A percentile compares a stretch with the other conserved stretches of the same genome.
Conservation (phyloP, 2,329 filamentous ascomycete genomes). For the Neurospora sp. region DNA sequence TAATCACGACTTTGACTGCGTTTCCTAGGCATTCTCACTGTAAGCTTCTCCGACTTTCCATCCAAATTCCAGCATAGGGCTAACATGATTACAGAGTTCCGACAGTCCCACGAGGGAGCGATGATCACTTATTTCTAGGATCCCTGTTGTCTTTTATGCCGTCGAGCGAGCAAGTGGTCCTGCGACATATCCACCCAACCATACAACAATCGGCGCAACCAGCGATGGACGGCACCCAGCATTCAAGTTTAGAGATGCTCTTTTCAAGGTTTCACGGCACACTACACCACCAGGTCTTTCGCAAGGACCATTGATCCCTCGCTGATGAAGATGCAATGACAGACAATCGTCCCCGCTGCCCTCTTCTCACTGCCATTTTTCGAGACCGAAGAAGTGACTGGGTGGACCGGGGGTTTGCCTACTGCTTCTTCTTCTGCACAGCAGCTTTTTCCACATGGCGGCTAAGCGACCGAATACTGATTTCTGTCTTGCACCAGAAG, state of each 20-base stretch:
- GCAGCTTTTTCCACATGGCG: not conserved
- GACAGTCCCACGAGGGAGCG: not conserved
- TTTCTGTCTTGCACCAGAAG: not conserved
- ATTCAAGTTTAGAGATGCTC: not conserved
- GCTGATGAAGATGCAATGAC: not conserved
- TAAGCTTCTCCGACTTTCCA: slow-evolving; percentile 4
- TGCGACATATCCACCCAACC: not conserved
- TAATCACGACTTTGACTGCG: slow-evolving; percentile 36
- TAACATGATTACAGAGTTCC: slow-evolving; percentile 3
- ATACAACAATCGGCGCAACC: not conserved
- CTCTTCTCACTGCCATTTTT: not conserved
- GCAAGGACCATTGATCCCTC: not conserved
- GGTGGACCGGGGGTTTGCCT: not conserved
- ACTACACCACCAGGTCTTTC: not conserved
- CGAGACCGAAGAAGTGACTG: not conserved
- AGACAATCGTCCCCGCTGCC: not conserved
- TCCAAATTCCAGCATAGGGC: not conserved
- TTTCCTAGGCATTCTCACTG: slow-evolving; percentile 36
- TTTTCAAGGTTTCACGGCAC: not conserved
- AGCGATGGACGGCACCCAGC: not conserved
- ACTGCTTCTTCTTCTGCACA: not conserved
- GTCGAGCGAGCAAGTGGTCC: not conserved
- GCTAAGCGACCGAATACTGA: not conserved
- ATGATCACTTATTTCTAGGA: not conserved
- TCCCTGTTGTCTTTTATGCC: not conserved